Conservation (phyloP, 495 filamentous ascomycete species). For the Gamarada debralockiae region DNA sequence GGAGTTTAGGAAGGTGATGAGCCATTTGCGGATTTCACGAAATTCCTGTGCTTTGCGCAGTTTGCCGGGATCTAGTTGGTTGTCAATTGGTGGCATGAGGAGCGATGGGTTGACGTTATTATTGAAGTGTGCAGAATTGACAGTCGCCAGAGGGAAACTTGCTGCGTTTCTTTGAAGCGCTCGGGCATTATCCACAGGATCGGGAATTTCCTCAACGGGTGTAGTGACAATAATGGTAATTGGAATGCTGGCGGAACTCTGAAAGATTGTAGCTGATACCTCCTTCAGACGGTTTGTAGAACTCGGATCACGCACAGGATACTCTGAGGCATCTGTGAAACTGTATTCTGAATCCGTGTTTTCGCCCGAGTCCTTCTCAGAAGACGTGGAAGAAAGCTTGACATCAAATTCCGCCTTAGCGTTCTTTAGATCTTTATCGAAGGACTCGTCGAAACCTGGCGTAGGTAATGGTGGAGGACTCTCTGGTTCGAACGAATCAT, state of each 20-base stretch:
- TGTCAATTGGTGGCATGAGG: conserved; percentile 15
- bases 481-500: no score
- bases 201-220: neutral
- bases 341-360: no score
- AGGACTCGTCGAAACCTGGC: no score
- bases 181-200: conserved; percentile 7
- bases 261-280: conserved; percentile 11
- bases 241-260: conserved; percentile 10
- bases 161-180: neutral
- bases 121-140: neutral
- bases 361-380: no score
- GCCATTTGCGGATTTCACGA: conserved; percentile 16
- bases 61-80: conserved; percentile 5
- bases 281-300: neutral
- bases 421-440: no score
- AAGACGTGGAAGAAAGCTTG: no score
- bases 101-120: neutral
- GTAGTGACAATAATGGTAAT: conserved; percentile 20
- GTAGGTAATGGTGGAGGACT: no score
- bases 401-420: no score
- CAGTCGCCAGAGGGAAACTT: neutral
- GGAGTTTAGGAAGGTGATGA: conserved; percentile 16
- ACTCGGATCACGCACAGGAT: no score
- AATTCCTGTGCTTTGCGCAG: conserved; percentile 17
- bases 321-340: no score